Percentiles rank a stretch among this genome's conserved stretches.
phyloP scores from a whole-genome alignment of 257 asterid genomes.

The Gardenia jasminoides region DNA sequence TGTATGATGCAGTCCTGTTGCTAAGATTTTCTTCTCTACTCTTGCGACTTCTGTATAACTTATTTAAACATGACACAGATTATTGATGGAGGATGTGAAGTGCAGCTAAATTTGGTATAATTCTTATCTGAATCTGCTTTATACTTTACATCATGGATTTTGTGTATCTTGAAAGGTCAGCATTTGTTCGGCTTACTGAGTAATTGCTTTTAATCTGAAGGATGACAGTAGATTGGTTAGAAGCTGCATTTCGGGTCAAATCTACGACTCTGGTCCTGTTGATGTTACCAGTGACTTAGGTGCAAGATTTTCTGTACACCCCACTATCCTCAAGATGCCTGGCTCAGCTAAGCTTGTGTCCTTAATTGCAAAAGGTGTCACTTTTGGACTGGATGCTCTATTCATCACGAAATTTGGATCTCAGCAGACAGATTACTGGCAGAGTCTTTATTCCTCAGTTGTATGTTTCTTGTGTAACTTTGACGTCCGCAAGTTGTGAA shows the following conservation, averaged over 20 bases:
- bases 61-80: slow-evolving; percentile 48
- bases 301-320: slow-evolving; percentile 66
- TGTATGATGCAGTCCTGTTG: neutral
- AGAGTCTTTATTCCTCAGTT: slow-evolving; percentile 70
- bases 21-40: neutral
- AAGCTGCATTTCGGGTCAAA: slow-evolving; percentile 84
- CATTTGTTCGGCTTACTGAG: neutral
- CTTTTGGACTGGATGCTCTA: slow-evolving; percentile 78
- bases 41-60: neutral
- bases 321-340: slow-evolving; percentile 60
- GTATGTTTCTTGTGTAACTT: slow-evolving; percentile 45
- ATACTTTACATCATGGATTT: neutral
- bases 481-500: slow-evolving; percentile 8
- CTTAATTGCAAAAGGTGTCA: slow-evolving; percentile 65
- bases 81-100: slow-evolving; percentile 72
- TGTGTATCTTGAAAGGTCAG: neutral
- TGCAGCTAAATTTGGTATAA: slow-evolving; percentile 67
- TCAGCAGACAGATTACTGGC: slow-evolving; percentile 76
- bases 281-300: slow-evolving; percentile 72
- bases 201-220: slow-evolving; percentile 41
- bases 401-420: slow-evolving; percentile 81
- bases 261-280: slow-evolving; percentile 88
- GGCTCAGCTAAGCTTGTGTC: slow-evolving; percentile 74
- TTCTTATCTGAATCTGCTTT: slow-evolving; percentile 13
- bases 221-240: slow-evolving; percentile 68